Conservation (phyloP, 2,329 filamentous ascomycete species). For the Aspergillus oerlinghausenensis region DNA sequence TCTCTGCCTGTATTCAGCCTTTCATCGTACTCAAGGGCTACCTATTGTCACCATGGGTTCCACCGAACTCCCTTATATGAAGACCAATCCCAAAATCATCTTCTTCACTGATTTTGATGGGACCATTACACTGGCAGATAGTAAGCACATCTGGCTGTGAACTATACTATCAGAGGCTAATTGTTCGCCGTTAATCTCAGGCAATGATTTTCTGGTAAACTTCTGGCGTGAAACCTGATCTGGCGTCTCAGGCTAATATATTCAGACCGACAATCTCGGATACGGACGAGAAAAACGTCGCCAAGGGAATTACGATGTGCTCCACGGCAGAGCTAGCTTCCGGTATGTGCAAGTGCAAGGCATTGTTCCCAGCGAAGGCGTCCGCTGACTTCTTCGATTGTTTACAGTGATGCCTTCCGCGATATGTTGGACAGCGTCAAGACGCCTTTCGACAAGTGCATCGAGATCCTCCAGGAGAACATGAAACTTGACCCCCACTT, state of each 20-base stretch:
- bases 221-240: not conserved
- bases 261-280: conserved; percentile 83
- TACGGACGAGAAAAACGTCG: conserved; percentile 69
- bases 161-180: conserved; percentile 10
- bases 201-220: conserved; percentile 61
- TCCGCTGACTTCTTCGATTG: conserved; percentile 2
- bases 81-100: conserved; percentile 74
- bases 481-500: conserved; percentile 88
- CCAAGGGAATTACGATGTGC: conserved; percentile 70
- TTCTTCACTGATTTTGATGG: conserved; percentile 99
- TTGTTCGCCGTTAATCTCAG: conserved; percentile 25
- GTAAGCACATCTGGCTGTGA: conserved; percentile 35
- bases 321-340: conserved; percentile 67
- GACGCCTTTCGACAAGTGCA: conserved; percentile 75
- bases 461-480: conserved; percentile 70
- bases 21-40: not conserved
- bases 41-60: conserved; percentile 25
- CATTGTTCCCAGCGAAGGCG: not conserved
- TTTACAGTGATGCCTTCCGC: conserved; percentile 67
- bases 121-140: conserved; percentile 76
- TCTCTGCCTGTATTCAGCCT: not conserved
- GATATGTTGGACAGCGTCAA: conserved; percentile 88
- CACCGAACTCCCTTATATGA: conserved; percentile 36
- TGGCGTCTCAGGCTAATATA: conserved; percentile 39
- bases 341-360: conserved; percentile 43